These are phyloP conservation scores for Pythium dissotocum DNA, from an alignment of 352 stramenopile species.

Conservation along the genomic window DNA sequence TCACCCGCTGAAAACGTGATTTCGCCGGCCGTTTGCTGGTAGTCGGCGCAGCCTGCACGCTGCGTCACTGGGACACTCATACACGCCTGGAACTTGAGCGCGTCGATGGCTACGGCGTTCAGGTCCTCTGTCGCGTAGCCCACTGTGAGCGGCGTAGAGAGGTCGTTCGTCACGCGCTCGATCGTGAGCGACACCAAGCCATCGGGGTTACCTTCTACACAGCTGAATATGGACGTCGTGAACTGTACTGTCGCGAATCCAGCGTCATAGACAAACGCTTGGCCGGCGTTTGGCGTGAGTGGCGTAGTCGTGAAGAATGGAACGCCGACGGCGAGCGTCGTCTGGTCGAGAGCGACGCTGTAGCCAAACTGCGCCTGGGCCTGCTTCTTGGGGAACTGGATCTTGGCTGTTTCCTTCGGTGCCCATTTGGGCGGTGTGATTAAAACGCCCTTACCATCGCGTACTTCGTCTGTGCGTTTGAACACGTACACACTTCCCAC, in stretches of 20 bases:
- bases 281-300: conserved; percentile 39
- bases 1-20: conserved; percentile 90
- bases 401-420: conserved; percentile 70
- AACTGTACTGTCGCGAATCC: conserved; percentile 57
- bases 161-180: conserved; percentile 38
- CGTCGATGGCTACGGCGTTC: conserved; percentile 57
- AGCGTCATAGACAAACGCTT: conserved; percentile 72
- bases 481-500: conserved; percentile 78
- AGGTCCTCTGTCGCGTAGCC: conserved; percentile 79
- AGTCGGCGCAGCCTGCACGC: conserved; percentile 67
- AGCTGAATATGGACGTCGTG: conserved; percentile 55
- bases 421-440: conserved; percentile 64
- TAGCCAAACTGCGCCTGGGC: conserved; percentile 52
- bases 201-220: conserved; percentile 60
- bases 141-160: conserved; percentile 53
- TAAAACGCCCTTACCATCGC: conserved; percentile 68
- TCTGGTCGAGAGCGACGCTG: conserved; percentile 55
- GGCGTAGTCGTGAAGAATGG: conserved; percentile 56
- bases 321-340: conserved; percentile 55
- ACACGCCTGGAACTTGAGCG: conserved; percentile 58
- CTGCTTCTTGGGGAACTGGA: conserved; percentile 77
- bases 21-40: conserved; percentile 78
- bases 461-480: conserved; percentile 54
- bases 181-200: conserved; percentile 65
- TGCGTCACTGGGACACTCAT: conserved; percentile 54